phyloP scores from a whole-genome alignment of 2,329 filamentous ascomycete species.

The Hymenoscyphus linearis region DNA sequence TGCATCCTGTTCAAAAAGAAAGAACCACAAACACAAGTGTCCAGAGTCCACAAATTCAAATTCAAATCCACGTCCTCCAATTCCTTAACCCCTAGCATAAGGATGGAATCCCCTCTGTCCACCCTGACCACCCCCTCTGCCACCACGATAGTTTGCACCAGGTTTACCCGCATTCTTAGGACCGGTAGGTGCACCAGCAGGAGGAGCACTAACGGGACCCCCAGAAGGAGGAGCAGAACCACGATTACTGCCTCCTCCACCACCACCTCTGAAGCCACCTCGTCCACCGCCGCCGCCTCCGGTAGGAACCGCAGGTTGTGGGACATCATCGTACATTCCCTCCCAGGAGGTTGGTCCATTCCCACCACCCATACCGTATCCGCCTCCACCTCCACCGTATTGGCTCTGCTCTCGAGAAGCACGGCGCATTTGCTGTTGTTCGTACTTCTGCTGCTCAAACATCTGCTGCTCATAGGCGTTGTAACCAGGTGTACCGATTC shows the following conservation, averaged over 20 bases:
- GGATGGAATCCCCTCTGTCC: constrained; percentile 71
- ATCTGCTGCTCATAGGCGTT: constrained; percentile 65
- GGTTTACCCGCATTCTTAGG: constrained; percentile 92
- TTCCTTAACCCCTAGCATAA: constrained; percentile 47
- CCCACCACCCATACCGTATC: constrained; percentile 44
- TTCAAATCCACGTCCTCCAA: too few species aligned
- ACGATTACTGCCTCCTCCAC: constrained; percentile 26
- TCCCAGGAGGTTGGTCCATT: constrained; percentile 83
- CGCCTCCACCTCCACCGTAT: constrained; percentile 30
- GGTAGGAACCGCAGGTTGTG: constrained; percentile 63
- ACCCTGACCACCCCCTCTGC: constrained; percentile 60
- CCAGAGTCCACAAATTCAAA: too few species aligned
- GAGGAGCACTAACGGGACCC: constrained; percentile 48
- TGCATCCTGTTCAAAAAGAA: too few species aligned
- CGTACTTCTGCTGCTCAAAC: constrained; percentile 75
- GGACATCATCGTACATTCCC: constrained; percentile 96
- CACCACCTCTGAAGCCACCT: constrained; percentile 18
- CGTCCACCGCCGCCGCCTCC: constrained; percentile 25
- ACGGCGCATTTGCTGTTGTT: constrained; percentile 56
- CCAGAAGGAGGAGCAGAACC: constrained; percentile 32
- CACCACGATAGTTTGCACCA: constrained; percentile 88
- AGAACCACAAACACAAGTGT: too few species aligned
- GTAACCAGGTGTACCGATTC: constrained; percentile 38
- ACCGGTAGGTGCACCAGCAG: constrained; percentile 84
- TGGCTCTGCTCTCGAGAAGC: constrained; percentile 31